These are phyloP conservation scores for Vitis cinerea DNA, from an alignment of 164 flowering plant species.

Conservation along the genomic window DNA sequence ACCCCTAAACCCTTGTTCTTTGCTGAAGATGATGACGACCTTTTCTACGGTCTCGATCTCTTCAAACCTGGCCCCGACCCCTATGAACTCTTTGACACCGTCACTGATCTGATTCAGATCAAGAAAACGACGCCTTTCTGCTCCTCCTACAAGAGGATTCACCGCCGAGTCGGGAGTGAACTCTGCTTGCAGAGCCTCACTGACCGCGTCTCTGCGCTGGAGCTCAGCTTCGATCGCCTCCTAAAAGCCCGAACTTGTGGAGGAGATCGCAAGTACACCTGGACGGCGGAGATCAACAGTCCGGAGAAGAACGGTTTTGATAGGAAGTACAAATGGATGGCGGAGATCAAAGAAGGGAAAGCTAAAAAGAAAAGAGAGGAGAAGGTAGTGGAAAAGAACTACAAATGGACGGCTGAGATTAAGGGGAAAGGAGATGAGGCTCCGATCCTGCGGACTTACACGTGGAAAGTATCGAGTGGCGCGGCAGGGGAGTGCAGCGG, in stretches of 20 bases:
- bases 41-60: conserved; percentile 35
- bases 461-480: conserved; percentile 47
- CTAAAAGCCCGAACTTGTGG: conserved; percentile 3
- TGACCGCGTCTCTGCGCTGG: conserved; percentile 44
- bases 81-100: conserved; percentile 32
- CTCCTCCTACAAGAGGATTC: conserved; percentile 27
- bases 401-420: conserved; percentile 50
- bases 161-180: conserved; percentile 31
- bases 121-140: conserved; percentile 43
- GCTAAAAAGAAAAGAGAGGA: conserved; percentile 20
- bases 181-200: conserved; percentile 33
- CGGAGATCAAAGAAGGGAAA: conserved; percentile 54
- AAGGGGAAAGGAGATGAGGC: conserved; percentile 51
- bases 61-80: conserved; percentile 18
- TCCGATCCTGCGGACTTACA: conserved; percentile 44
- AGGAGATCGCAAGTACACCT: conserved; percentile 32
- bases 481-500: conserved; percentile 21
- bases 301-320: conserved; percentile 37
- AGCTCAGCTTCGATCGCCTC: conserved; percentile 32
- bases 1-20: conserved; percentile 33
- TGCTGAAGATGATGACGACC: conserved; percentile 15
- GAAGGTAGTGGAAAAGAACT: conserved; percentile 34
- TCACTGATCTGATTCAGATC: conserved; percentile 63
- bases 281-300: conserved; percentile 35
- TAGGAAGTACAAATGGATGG: conserved; percentile 65